These are phyloP conservation scores for Paraconiothyrium sp. DNA, from an alignment of 2,329 filamentous ascomycete genomes.

Conservation along the genomic window DNA sequence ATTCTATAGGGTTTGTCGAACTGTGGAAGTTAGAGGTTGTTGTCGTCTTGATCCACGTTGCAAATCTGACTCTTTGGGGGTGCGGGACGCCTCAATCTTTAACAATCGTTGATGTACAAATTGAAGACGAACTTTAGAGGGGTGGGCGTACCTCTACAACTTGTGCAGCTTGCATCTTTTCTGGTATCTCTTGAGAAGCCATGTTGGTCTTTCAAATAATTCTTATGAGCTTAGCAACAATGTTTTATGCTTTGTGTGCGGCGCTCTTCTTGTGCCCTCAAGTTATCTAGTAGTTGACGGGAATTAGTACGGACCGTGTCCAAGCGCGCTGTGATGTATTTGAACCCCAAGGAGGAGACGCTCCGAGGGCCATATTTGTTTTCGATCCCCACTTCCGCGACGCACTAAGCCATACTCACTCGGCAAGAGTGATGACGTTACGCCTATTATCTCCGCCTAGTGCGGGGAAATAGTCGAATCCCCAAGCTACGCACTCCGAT, in stretches of 20 bases:
- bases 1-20: conserved; percentile 66
- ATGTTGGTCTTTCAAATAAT: conserved; percentile 9
- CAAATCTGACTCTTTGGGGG: neutral
- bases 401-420: neutral
- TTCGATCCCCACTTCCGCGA: neutral
- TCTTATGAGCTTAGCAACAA: neutral
- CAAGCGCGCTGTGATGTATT: neutral
- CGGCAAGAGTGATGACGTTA: conserved; percentile 8
- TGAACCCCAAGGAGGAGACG: neutral
- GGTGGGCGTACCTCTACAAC: conserved; percentile 53
- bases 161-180: conserved; percentile 60
- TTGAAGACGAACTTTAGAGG: neutral
- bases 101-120: too few species aligned
- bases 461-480: conserved; percentile 1
- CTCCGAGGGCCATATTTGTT: neutral
- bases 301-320: neutral
- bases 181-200: conserved; percentile 45
- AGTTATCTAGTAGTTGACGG: neutral
- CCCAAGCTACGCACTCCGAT: conserved; percentile 1
- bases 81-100: too few species aligned
- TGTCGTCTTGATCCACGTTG: neutral
- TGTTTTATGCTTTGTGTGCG: neutral
- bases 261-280: neutral
- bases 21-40: conserved; percentile 29
- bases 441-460: conserved; percentile 15